Percentiles rank a stretch among this genome's conserved stretches.
phyloP scores from a whole-genome alignment of 495 filamentous ascomycete genomes.

The Talaromyces borbonicus region DNA sequence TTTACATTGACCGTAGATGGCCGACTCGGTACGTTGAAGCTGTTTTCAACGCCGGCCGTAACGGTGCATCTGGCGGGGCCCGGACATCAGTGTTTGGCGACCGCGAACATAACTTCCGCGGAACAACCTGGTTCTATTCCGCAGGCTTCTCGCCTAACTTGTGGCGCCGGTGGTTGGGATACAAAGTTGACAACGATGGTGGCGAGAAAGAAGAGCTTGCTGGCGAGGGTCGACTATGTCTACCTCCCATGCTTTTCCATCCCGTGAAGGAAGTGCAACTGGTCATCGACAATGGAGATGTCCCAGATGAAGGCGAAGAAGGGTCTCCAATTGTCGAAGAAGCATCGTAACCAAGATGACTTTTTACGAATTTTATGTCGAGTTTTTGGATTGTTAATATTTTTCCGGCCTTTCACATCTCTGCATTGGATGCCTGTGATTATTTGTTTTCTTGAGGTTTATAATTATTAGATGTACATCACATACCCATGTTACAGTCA shows the following conservation, averaged over 20 bases:
- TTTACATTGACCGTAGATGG: constrained; percentile 88
- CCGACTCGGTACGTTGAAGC: constrained; percentile 67
- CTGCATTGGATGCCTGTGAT: background rate
- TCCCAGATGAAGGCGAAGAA: constrained; percentile 2
- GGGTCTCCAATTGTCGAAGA: background rate
- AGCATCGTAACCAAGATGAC: background rate
- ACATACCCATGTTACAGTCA: background rate
- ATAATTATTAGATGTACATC: constrained; percentile 3
- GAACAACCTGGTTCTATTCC: constrained; percentile 92
- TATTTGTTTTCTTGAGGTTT: background rate
- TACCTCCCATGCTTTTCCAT: constrained; percentile 86
- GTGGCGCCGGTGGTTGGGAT: constrained; percentile 81
- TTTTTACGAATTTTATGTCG: background rate
- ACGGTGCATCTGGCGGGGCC: constrained; percentile 67
- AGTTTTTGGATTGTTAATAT: background rate
- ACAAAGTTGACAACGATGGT: constrained; percentile 74
- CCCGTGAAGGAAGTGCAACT: constrained; percentile 81
- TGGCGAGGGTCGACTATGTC: constrained; percentile 84
- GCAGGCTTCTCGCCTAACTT: constrained; percentile 73
- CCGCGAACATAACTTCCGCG: constrained; percentile 79
- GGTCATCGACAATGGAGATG: constrained; percentile 47
- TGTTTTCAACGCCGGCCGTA: constrained; percentile 75
- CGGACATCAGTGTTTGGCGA: constrained; percentile 72
- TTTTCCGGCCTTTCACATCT: background rate
- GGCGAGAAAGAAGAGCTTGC: constrained; percentile 72